These are phyloP conservation scores for Eragrostis tef DNA, from an alignment of 202 grass and related monocot species.

Conservation along the genomic window DNA sequence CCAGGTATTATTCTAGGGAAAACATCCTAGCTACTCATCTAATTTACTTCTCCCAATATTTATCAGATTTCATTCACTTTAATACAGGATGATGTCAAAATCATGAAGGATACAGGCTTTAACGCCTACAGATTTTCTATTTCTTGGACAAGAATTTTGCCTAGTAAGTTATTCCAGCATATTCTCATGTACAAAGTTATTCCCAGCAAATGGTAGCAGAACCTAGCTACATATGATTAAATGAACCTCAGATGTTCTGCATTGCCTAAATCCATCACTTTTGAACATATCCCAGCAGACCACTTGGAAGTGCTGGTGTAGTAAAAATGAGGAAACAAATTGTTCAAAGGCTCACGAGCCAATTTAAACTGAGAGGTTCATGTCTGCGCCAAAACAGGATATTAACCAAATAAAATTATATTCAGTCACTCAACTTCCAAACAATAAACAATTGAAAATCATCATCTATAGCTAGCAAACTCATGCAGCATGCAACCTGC, in stretches of 20 bases:
- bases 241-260: not conserved
- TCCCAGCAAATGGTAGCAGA: constrained; percentile 20
- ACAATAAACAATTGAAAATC: constrained; percentile 20
- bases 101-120: constrained; percentile 75
- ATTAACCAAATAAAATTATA: not conserved
- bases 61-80: constrained; percentile 22
- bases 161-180: constrained; percentile 59
- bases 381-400: not conserved
- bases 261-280: not conserved
- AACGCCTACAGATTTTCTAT: constrained; percentile 79
- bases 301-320: not conserved
- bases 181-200: constrained; percentile 10
- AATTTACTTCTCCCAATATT: constrained; percentile 14
- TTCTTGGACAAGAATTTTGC: constrained; percentile 79
- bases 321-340: constrained; percentile 25
- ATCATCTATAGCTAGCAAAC: too few species aligned
- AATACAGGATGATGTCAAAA: constrained; percentile 70
- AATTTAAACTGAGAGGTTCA: not conserved
- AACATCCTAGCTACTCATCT: not conserved
- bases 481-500: not conserved
- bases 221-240: constrained; percentile 22
- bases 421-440: not conserved
- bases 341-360: not conserved
- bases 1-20: constrained; percentile 49
- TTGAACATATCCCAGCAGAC: constrained; percentile 28